Percentiles rank a stretch among this genome's conserved stretches.
These are phyloP conservation scores for Paspalum notatum DNA, from an alignment of 176 grass and related monocot species.

Conservation along the genomic window DNA sequence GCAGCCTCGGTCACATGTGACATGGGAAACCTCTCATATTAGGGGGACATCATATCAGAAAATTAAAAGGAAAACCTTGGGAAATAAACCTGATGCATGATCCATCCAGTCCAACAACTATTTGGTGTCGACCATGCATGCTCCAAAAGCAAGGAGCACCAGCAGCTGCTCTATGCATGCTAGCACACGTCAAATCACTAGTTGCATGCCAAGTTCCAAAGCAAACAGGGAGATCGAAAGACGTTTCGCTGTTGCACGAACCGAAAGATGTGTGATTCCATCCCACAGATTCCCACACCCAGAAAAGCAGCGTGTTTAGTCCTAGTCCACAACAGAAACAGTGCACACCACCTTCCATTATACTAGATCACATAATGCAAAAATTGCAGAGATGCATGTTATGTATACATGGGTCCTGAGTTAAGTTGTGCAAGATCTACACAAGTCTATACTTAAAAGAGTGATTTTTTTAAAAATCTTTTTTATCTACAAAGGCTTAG, in stretches of 20 bases:
- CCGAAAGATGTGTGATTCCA: constrained; percentile 30
- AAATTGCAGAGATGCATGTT: neutral
- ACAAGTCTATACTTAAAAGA: neutral
- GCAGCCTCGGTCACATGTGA: neutral
- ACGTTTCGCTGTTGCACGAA: constrained; percentile 54
- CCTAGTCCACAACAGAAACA: constrained; percentile 42
- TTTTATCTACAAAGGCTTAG: too few relatives aligned
- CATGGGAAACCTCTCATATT: neutral
- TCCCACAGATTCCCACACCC: constrained; percentile 14
- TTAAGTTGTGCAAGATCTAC: constrained; percentile 27
- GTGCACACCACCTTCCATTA: constrained; percentile 6
- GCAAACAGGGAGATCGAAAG: constrained; percentile 53
- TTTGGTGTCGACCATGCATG: too few relatives aligned
- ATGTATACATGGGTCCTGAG: constrained; percentile 4
- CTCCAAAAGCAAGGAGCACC: constrained; percentile 12
- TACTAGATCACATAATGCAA: constrained; percentile 15
- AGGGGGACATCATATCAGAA: too few relatives aligned
- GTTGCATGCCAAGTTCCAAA: constrained; percentile 56
- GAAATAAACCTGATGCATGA: too few relatives aligned
- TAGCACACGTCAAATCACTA: constrained; percentile 49
- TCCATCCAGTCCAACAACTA: too few relatives aligned
- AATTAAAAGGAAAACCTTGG: neutral
- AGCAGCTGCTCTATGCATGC: neutral
- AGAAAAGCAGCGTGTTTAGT: constrained; percentile 40
- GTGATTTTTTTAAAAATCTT: too few relatives aligned